These are phyloP conservation scores for Alternaria sp. DNA, from an alignment of 2,329 filamentous ascomycete genomes.

Conservation along the genomic window DNA sequence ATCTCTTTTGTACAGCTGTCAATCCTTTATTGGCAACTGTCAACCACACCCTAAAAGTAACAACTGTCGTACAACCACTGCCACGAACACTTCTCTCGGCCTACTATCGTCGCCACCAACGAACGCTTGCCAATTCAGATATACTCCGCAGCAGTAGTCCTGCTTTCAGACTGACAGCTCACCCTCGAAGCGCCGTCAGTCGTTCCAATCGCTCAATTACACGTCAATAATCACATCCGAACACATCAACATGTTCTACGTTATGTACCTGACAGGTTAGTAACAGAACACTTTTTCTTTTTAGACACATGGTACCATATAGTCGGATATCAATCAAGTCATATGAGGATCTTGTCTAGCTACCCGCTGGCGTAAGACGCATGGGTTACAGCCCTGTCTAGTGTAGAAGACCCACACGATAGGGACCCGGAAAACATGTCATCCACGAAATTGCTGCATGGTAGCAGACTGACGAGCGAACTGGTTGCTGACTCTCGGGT, in stretches of 20 bases:
- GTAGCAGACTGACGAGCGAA: conserved; percentile 1
- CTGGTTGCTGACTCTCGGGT: conserved; percentile 37
- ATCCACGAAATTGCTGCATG: background rate
- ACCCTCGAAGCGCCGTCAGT: conserved; percentile 35
- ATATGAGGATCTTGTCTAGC: background rate
- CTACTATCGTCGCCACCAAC: conserved; percentile 43
- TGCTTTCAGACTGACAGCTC: conserved; percentile 34
- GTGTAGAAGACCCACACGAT: conserved; percentile 13
- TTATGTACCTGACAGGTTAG: conserved; percentile 56
- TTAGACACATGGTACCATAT: conserved; percentile 8
- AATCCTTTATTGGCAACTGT: conserved; percentile 48
- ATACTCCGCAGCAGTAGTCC: conserved; percentile 29
- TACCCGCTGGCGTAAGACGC: conserved; percentile 6
- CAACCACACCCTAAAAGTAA: conserved; percentile 37
- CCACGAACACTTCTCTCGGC: conserved; percentile 44
- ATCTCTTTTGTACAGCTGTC: conserved; percentile 48
- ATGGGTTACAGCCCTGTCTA: conserved; percentile 40
- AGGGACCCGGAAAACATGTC: background rate
- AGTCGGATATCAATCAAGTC: conserved; percentile 1
- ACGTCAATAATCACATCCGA: conserved; percentile 26
- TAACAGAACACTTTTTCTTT: conserved; percentile 6
- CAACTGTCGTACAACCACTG: conserved; percentile 49
- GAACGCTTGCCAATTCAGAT: conserved; percentile 47
- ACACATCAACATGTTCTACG: conserved; percentile 51
- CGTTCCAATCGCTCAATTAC: conserved; percentile 36